Base-by-base conservation (phyloP, 495 filamentous ascomycete species). In the Patellaria atrata region DNA sequence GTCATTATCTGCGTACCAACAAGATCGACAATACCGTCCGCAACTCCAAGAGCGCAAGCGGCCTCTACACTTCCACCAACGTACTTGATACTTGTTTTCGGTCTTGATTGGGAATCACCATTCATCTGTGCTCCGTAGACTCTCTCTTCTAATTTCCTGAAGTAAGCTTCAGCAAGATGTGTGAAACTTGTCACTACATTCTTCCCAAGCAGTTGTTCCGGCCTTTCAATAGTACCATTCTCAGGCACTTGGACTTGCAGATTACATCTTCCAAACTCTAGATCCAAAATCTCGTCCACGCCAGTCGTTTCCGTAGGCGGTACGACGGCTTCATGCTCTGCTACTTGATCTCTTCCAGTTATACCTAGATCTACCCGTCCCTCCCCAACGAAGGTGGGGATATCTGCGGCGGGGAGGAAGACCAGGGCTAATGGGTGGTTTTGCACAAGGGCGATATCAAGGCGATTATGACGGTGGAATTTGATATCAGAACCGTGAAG, bases 181-280 rank as follows among this genome's bases (percentile, higher is more conserved):
- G 80, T 82, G 55, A 97, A 97, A 60, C 87, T 96, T 12, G 91
- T 96, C 23, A 84, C 82, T 27, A 97, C 78, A 50, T 87, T 92
- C 57, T 77, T 84, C n/a, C 91, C 89, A 38, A 96, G 69, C 41
- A 97, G 60, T 48, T 92, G 72, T 56, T 70, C 73, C 9, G 81
- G 66, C 20, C 68, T 63, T 14, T 54, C 58, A 48, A 86, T 72
- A 14, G 60, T 54, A 9, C 89, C 87, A 54, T 85, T 86, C 54
- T 82, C 75, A 3, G 87, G 89, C 4, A 87, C 85, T 62, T 97
- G 91, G 13, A 96, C 85, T 60, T 94, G 87, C 48, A 97, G 66
- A 56, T 79, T 86, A 63, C 89, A 96, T 42, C 59, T 62, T 21
- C 89, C 89, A 57, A 97, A 97, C 7, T 75, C 81, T 13, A 96